These are phyloP conservation scores for Amauroascus verrucosus DNA, from an alignment of 2,329 filamentous ascomycete genomes.

Conservation along the genomic window DNA sequence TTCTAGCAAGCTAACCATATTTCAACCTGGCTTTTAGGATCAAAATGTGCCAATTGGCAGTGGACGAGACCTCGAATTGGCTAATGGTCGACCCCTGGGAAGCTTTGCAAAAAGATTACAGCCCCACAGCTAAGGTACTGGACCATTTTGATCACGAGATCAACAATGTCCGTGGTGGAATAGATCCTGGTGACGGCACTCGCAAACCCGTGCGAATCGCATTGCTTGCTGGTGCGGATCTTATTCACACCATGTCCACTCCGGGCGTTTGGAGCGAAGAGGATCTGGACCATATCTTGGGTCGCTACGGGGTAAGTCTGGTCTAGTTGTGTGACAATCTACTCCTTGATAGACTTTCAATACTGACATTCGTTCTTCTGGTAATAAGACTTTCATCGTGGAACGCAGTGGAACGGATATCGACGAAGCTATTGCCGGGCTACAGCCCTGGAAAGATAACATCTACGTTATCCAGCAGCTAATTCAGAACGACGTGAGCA, in stretches of 20 bases:
- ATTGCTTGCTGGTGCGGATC: constrained; percentile 67
- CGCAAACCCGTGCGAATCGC: constrained; percentile 63
- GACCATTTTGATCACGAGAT: constrained; percentile 89
- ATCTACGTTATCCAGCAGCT: constrained; percentile 82
- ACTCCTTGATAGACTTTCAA: neutral
- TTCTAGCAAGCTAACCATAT: neutral
- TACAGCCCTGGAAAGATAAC: constrained; percentile 75
- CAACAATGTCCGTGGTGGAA: constrained; percentile 65
- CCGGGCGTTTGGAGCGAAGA: constrained; percentile 67
- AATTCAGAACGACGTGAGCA: constrained; percentile 76
- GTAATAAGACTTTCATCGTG: constrained; percentile 58
- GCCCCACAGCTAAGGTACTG: constrained; percentile 77
- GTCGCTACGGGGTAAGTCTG: constrained; percentile 54
- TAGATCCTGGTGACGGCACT: constrained; percentile 55
- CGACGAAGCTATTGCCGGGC: constrained; percentile 70
- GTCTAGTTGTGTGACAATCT: neutral
- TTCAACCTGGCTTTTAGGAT: constrained; percentile 40
- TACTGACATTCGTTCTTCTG: neutral
- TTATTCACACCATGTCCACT: constrained; percentile 63
- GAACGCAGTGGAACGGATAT: constrained; percentile 82
- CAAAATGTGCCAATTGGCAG: constrained; percentile 77
- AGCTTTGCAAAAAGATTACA: constrained; percentile 72
- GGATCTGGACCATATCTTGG: constrained; percentile 80
- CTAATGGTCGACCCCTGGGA: constrained; percentile 86
- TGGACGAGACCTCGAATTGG: constrained; percentile 61